Evolutionary conservation across 805 yeast genomes (phyloP).

Genomic region (Metschnikowia kofuensis): DNA sequence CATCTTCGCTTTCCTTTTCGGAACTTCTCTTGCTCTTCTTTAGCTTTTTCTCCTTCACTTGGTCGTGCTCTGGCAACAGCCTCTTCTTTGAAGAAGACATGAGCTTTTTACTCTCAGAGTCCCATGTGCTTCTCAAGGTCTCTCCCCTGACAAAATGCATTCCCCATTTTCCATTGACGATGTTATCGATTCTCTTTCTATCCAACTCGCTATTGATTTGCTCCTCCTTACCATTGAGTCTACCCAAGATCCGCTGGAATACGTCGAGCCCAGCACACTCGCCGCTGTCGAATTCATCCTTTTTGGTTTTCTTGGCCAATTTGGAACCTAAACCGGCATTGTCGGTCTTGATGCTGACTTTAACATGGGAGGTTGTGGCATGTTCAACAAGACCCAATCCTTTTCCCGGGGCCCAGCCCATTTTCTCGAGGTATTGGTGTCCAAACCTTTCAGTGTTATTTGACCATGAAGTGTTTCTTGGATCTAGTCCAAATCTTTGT

Average conservation of each 20-base stretch:
- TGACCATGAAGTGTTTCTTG: constrained; percentile 93
- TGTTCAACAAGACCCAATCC: constrained; percentile 75
- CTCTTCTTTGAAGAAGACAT: constrained; percentile 17
- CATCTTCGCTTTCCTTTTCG: neutral
- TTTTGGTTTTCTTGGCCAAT: constrained; percentile 52
- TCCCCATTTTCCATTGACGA: constrained; percentile 86
- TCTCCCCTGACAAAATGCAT: constrained; percentile 86
- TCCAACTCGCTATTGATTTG: constrained; percentile 64
- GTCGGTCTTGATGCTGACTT: constrained; percentile 78
- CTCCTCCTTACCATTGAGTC: constrained; percentile 82
- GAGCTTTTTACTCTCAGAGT: constrained; percentile 43
- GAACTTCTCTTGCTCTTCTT: constrained; percentile 2
- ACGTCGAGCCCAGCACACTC: constrained; percentile 91
- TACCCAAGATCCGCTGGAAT: constrained; percentile 85
- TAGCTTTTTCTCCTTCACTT: constrained; percentile 20
- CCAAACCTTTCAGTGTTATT: constrained; percentile 83
- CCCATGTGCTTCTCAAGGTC: constrained; percentile 80
- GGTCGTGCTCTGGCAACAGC: constrained; percentile 22
- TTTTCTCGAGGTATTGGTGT: constrained; percentile 71
- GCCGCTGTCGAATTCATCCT: constrained; percentile 72
- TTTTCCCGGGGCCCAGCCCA: constrained; percentile 91
- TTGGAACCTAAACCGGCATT: constrained; percentile 89
- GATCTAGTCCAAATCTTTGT: constrained; percentile 87
- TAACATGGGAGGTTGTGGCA: constrained; percentile 77
- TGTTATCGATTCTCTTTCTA: constrained; percentile 60